Conservation (phyloP, 768 basidiomycete species). For the Mrakia blollopis region DNA sequence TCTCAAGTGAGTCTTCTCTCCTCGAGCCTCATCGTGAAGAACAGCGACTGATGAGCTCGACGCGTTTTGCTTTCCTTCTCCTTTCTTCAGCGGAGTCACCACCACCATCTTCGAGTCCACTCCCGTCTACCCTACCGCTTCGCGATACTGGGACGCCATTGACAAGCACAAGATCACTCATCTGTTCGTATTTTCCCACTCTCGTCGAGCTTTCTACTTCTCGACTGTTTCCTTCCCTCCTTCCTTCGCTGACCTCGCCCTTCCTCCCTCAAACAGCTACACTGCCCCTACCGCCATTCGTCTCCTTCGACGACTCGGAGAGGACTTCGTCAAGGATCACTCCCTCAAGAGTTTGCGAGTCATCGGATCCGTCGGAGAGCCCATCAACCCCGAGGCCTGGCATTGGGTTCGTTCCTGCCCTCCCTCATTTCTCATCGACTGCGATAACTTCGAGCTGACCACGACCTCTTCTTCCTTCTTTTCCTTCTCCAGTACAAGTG, state of each 20-base stretch:
- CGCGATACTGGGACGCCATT: constrained; percentile 95
- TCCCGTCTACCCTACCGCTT: constrained; percentile 91
- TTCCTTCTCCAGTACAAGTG: not conserved
- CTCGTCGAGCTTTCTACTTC: too few relatives aligned
- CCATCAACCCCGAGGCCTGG: constrained; percentile 79
- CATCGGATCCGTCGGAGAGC: constrained; percentile 90
- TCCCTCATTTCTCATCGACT: too few relatives aligned
- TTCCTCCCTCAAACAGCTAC: constrained; percentile 49
- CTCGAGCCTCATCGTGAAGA: not conserved
- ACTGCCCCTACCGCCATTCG: constrained; percentile 62
- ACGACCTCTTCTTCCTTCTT: too few relatives aligned
- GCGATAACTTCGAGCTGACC: too few relatives aligned
- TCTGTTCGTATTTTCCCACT: constrained; percentile 47
- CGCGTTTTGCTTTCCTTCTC: not conserved
- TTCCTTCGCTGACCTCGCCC: too few relatives aligned
- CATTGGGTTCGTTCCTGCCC: constrained; percentile 56
- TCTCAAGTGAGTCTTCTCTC: constrained; percentile 40
- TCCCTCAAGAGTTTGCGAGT: constrained; percentile 79
- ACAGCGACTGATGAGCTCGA: not conserved
- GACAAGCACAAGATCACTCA: constrained; percentile 90
- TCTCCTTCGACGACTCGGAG: constrained; percentile 76
- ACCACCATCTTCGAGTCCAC: constrained; percentile 85
- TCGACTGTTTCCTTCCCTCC: too few relatives aligned
- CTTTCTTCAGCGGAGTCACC: constrained; percentile 42
- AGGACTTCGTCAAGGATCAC: constrained; percentile 74